These are phyloP conservation scores for Tricholoma hemisulphureum DNA, from an alignment of 768 basidiomycete species.

Conservation along the genomic window DNA sequence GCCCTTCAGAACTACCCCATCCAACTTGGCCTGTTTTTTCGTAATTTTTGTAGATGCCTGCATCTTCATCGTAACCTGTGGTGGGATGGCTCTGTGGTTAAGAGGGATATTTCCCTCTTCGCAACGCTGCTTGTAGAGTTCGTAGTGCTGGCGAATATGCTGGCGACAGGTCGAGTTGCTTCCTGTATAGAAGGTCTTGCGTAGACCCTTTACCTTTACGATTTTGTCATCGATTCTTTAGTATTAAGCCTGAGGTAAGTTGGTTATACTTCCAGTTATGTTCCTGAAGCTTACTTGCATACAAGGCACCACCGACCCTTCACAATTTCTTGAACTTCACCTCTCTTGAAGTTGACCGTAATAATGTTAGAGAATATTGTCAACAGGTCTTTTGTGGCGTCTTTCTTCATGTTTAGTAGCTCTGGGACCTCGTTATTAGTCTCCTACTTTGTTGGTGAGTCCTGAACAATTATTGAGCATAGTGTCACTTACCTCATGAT, in stretches of 20 bases:
- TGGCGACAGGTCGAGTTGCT: background rate
- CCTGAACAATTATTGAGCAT: background rate
- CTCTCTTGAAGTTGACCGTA: background rate
- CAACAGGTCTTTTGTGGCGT: background rate
- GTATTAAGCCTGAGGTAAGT: background rate
- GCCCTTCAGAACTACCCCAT: background rate
- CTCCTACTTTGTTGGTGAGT: no score
- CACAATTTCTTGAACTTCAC: background rate
- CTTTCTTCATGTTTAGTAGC: background rate
- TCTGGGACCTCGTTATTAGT: no score
- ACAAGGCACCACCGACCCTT: background rate
- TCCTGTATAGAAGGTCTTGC: conserved; percentile 5
- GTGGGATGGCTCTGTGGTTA: background rate
- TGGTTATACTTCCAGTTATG: background rate
- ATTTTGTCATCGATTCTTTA: background rate
- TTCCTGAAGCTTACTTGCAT: background rate
- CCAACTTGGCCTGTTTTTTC: background rate
- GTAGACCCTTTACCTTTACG: background rate
- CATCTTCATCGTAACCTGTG: background rate
- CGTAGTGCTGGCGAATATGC: background rate
- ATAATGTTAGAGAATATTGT: background rate
- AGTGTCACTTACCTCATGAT: background rate
- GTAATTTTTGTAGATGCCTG: background rate
- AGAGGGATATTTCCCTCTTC: background rate
- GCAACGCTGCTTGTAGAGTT: background rate